Evolutionary conservation across 140 eudicot genomes (phyloP).

Genomic region (Anethum foeniculum): DNA sequence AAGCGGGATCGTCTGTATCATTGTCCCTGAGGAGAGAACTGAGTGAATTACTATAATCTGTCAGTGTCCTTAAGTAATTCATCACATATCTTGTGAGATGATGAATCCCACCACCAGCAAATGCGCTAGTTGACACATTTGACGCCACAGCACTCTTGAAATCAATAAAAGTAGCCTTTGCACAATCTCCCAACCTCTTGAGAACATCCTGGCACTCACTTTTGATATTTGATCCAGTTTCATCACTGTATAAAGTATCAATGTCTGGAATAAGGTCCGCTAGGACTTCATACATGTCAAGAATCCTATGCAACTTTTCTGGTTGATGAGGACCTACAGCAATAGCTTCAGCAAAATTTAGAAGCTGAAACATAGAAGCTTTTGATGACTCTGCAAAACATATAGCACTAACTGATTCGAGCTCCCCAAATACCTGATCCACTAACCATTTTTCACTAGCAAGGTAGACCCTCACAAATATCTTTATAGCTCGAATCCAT

Average conservation of each 20-base stretch:
- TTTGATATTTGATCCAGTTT: conserved; percentile 35
- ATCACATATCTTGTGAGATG: conserved; percentile 86
- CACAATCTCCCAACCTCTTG: conserved; percentile 60
- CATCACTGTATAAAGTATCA: conserved; percentile 44
- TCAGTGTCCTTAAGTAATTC: conserved; percentile 65
- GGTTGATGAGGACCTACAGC: conserved; percentile 87
- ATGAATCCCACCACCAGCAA: conserved; percentile 92
- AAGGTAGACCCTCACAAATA: conserved; percentile 73
- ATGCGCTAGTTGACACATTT: conserved; percentile 53
- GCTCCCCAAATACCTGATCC: conserved; percentile 78
- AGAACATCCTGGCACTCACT: conserved; percentile 53
- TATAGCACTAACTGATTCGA: conserved; percentile 38
- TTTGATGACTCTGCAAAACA: conserved; percentile 73
- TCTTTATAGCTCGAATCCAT: conserved; percentile 72
- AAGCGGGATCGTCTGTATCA: conserved; percentile 25
- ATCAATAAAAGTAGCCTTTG: conserved; percentile 68
- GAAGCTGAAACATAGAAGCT: conserved; percentile 60
- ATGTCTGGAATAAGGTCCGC: conserved; percentile 62
- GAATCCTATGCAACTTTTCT: conserved; percentile 70
- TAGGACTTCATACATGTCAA: conserved; percentile 80
- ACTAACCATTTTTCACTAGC: conserved; percentile 63
- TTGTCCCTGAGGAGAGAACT: conserved; percentile 53
- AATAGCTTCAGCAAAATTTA: conserved; percentile 75
- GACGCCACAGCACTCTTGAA: conserved; percentile 66
- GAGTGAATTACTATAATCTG: conserved; percentile 54